Percentiles rank a stretch among this genome's conserved stretches.
phyloP scores from a whole-genome alignment of 768 basidiomycete genomes.

The Russula brevipes region DNA sequence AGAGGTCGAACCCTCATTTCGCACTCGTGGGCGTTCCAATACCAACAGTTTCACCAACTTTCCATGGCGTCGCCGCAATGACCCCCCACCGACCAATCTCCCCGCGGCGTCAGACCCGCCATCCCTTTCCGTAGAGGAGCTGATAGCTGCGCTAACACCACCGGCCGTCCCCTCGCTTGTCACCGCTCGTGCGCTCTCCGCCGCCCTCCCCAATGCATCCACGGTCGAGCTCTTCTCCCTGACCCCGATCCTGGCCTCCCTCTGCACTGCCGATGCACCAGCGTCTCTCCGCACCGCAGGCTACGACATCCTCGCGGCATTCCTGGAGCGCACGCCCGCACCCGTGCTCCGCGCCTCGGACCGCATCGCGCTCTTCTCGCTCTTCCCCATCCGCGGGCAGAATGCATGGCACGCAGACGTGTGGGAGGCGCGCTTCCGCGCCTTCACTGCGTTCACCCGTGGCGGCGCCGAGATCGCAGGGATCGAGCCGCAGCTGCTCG shows the following conservation, averaged over 20 bases:
- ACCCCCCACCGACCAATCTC: conserved; percentile 13
- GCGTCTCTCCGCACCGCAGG: conserved; percentile 58
- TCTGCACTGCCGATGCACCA: conserved; percentile 54
- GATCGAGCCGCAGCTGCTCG: conserved; percentile 53
- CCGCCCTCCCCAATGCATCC: conserved; percentile 51
- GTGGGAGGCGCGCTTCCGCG: conserved; percentile 67
- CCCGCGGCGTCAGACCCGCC: conserved; percentile 30
- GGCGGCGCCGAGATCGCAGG: conserved; percentile 58
- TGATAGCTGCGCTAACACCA: conserved; percentile 43
- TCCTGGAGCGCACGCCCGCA: conserved; percentile 56
- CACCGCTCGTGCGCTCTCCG: conserved; percentile 54
- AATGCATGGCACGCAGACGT: conserved; percentile 58
- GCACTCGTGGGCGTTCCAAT: conserved; percentile 39
- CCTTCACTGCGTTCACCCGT: conserved; percentile 58
- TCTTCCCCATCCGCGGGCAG: conserved; percentile 45
- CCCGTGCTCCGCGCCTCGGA: conserved; percentile 49
- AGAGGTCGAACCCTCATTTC: conserved; percentile 30
- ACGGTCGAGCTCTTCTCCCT: conserved; percentile 38
- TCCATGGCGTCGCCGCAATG: conserved; percentile 34
- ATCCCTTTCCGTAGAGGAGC: conserved; percentile 39
- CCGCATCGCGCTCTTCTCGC: conserved; percentile 55
- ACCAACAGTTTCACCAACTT: conserved; percentile 41
- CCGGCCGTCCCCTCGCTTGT: conserved; percentile 60
- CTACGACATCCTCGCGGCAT: conserved; percentile 66
- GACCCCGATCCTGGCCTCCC: conserved; percentile 52